phyloP scores from a whole-genome alignment of 176 grass and related monocot species.

The Zoysia pacifica region DNA sequence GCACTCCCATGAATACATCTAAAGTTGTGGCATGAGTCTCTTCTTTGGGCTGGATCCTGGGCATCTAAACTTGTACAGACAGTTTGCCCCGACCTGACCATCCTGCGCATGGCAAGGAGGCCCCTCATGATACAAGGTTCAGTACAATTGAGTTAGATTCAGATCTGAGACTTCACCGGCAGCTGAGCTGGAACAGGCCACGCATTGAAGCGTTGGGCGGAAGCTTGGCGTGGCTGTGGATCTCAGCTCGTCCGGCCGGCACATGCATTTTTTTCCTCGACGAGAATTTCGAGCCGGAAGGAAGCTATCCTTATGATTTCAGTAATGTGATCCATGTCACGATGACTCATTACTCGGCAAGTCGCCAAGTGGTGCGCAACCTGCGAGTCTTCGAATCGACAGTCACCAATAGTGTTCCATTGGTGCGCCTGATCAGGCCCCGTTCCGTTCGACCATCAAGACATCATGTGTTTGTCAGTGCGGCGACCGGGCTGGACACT shows the following conservation, averaged over 20 bases:
- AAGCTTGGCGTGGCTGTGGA: slow-evolving; percentile 31
- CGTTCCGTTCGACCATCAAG: background rate
- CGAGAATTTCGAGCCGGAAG: no score
- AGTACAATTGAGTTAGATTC: slow-evolving; percentile 35
- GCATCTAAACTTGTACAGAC: slow-evolving; percentile 22
- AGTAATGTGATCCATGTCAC: background rate
- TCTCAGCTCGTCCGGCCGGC: background rate
- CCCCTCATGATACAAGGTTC: slow-evolving; percentile 17
- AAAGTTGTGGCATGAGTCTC: no score
- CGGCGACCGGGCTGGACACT: background rate
- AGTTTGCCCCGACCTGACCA: background rate
- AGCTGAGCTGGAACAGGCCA: slow-evolving; percentile 22
- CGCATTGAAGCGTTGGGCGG: slow-evolving; percentile 33
- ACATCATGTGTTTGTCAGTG: background rate
- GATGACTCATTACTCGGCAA: background rate
- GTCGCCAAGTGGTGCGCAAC: background rate
- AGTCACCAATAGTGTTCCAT: background rate
- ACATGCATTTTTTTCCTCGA: background rate
- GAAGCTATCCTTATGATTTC: background rate
- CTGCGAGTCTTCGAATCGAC: background rate
- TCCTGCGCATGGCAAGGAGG: slow-evolving; percentile 12
- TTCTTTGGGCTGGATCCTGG: background rate
- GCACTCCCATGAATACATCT: no score
- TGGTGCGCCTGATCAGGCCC: background rate
- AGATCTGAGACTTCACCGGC: slow-evolving; percentile 36